Evolutionary conservation across 2,329 filamentous ascomycete species (phyloP).

Genomic region (Aspergillus ustus): DNA sequence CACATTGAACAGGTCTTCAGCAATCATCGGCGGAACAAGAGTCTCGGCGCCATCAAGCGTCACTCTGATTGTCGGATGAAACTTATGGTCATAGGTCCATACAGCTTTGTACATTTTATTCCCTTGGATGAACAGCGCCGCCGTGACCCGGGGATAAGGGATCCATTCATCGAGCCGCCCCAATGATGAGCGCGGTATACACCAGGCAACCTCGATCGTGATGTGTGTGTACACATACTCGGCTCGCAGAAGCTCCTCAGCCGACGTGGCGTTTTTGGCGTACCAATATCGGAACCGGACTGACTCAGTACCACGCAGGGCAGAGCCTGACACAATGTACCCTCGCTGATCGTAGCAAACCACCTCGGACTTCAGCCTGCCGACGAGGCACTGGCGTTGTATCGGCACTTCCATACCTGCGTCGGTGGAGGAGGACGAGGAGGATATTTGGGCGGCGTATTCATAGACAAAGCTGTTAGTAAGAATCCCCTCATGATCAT

Average conservation of each 20-base stretch:
- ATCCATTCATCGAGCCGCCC: slow-evolving; percentile 59
- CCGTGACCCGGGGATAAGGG: slow-evolving; percentile 56
- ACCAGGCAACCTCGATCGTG: slow-evolving; percentile 59
- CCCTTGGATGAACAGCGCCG: slow-evolving; percentile 57
- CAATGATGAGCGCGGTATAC: slow-evolving; percentile 53
- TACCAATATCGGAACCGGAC: slow-evolving; percentile 59
- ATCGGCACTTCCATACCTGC: slow-evolving; percentile 42
- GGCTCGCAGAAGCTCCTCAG: slow-evolving; percentile 59
- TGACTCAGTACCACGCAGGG: slow-evolving; percentile 55
- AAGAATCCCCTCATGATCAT: slow-evolving; percentile 47
- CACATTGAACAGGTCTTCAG: slow-evolving; percentile 49
- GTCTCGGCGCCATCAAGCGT: slow-evolving; percentile 54
- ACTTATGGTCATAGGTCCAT: slow-evolving; percentile 54
- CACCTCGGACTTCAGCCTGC: slow-evolving; percentile 49
- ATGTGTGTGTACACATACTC: slow-evolving; percentile 59
- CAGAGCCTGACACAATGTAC: slow-evolving; percentile 57
- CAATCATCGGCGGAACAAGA: slow-evolving; percentile 58
- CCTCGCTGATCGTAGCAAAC: slow-evolving; percentile 58
- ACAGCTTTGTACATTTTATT: slow-evolving; percentile 55
- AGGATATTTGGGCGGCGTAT: slow-evolving; percentile 23
- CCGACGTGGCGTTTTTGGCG: slow-evolving; percentile 56
- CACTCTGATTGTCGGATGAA: slow-evolving; percentile 50
- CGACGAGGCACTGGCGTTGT: slow-evolving; percentile 52
- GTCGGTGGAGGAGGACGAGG: background rate
- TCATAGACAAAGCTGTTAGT: slow-evolving; percentile 56